Base-by-base conservation (phyloP, 495 filamentous ascomycete genomes). In the Xylaria venustula region DNA sequence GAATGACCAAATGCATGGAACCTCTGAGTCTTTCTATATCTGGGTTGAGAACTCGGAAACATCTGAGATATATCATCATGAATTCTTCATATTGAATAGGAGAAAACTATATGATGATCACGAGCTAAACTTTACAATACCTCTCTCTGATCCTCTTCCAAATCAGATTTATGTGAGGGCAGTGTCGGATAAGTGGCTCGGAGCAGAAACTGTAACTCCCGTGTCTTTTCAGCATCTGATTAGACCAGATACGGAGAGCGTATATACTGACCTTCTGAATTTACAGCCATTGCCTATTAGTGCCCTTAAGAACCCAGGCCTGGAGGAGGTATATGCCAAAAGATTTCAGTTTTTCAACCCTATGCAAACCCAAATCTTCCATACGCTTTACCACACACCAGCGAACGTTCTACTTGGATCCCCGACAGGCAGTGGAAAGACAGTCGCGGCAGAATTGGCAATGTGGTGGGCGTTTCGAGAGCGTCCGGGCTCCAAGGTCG, bases 401-500 rank as follows among this genome's bases (percentile, higher is more conserved):
- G 86, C 89, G 37, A 99, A 99, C 67, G 93, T 98, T 7, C 79
- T 99, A 4, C 84, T 99, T 7, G 94, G 94, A n/a, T 97, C 94
- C 14, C 94, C 94, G 6, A 99, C 94, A 6, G 94, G 94, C 50
- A 94, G 90, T 78, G 94, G 94, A 57, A 99, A 99, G 77, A 99
- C 94, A 2, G 87, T 99, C 30, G 94, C 94, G 14, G 90, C 89
- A 30, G 94, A 99, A 69, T 71, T 99, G 53, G 95, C 95, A n/a
- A 98, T 99, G 95, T 99, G 94, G 94, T 97, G 92, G 93, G 92
- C 95, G 6, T 98, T 99, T 75, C 87, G 93, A 11, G 93, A 98
- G 71, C 90, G 88, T 41, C 95, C 95, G 1, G 92, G 93, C 2
- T 97, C 91, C 2, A 99, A 99, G 76, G 93, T 99, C 1, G 93